Evolutionary conservation across 176 grass and related monocot species (phyloP).

Genomic region (Alloteropsis semialata): DNA sequence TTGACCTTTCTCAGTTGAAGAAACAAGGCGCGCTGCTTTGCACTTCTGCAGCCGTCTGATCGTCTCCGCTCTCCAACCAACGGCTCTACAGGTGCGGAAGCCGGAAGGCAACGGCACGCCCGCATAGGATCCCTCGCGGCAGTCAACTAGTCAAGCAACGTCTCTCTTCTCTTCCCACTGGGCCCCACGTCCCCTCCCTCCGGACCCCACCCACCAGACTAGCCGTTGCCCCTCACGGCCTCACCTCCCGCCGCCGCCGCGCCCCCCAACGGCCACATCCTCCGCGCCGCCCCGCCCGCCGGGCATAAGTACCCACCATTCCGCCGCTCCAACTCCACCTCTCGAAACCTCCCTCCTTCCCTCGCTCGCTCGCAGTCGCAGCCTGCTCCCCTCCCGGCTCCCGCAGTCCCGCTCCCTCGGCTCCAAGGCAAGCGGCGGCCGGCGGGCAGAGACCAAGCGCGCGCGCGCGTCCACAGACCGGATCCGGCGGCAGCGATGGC

Average conservation of each 20-base stretch:
- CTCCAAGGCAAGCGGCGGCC: not conserved
- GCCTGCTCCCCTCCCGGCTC: too few species aligned
- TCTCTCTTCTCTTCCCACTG: slow-evolving; percentile 1
- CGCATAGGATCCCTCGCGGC: not conserved
- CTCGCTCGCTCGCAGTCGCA: not conserved
- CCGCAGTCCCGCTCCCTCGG: not conserved
- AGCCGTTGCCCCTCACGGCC: slow-evolving; percentile 22
- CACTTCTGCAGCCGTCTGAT: not conserved
- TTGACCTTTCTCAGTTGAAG: not conserved
- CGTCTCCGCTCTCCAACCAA: not conserved
- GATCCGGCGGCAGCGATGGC: slow-evolving; percentile 18
- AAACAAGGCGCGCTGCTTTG: not conserved
- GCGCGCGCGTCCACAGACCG: not conserved
- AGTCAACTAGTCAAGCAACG: not conserved
- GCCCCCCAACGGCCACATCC: slow-evolving; percentile 11
- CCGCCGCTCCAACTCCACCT: not conserved
- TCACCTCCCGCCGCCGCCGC: not conserved
- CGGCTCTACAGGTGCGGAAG: not conserved
- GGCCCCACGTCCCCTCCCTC: not conserved
- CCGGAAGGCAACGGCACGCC: not conserved
- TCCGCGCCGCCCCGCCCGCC: not conserved
- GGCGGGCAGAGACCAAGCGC: not conserved
- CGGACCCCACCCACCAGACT: slow-evolving; percentile 19
- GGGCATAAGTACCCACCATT: slow-evolving; percentile 14
- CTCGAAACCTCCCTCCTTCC: not conserved